These are phyloP conservation scores for Hansenula sp. DNA, from an alignment of 1,139 yeast species.

Conservation along the genomic window DNA sequence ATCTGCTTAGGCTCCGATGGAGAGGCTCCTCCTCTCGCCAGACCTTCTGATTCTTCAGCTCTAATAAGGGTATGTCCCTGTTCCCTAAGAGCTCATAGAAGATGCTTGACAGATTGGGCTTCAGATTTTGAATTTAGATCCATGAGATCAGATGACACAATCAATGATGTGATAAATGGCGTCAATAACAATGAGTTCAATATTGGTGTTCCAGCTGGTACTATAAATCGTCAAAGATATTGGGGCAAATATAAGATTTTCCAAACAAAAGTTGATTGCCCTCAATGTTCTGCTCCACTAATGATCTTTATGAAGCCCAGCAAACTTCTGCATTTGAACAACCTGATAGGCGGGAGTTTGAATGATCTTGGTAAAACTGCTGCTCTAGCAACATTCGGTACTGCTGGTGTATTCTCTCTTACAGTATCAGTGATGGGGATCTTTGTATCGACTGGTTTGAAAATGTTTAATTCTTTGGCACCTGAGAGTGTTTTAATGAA, in stretches of 20 bases:
- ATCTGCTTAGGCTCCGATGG: conserved; percentile 39
- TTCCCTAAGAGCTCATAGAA: conserved; percentile 38
- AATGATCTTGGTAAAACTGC: conserved; percentile 17
- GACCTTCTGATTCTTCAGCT: conserved; percentile 26
- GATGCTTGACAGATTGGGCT: conserved; percentile 41
- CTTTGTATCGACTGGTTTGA: conserved; percentile 29
- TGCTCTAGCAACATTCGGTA: conserved; percentile 21
- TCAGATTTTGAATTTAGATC: conserved; percentile 28
- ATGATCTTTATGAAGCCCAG: conserved; percentile 25
- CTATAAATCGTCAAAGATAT: not conserved
- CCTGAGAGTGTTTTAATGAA: conserved; percentile 30
- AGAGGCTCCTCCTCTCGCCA: conserved; percentile 35
- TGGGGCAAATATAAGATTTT: conserved; percentile 6
- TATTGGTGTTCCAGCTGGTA: conserved; percentile 8
- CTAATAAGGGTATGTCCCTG: conserved; percentile 41
- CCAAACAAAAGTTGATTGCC: conserved; percentile 29
- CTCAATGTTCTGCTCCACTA: conserved; percentile 39
- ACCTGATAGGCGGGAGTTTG: conserved; percentile 18
- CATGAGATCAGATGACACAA: conserved; percentile 12
- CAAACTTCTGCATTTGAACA: conserved; percentile 22
- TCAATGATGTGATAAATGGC: conserved; percentile 5
- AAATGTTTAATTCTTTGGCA: conserved; percentile 15
- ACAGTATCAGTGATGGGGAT: conserved; percentile 22
- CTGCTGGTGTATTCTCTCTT: conserved; percentile 25
- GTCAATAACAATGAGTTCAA: not conserved